phyloP scores from a whole-genome alignment of 306 rosid genomes.

The Quercus variabilis region DNA sequence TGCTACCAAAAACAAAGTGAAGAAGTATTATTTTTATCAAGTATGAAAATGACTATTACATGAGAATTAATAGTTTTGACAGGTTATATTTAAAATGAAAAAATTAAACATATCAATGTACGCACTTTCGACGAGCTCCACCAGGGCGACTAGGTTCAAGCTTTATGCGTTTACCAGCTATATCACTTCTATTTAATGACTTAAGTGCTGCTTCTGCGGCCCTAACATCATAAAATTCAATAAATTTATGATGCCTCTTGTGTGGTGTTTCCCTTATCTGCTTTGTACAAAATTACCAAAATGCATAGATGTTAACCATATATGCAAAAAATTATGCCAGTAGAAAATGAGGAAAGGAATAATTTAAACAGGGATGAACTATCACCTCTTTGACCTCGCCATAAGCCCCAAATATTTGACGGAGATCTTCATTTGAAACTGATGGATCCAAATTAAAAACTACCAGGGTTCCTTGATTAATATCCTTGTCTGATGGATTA shows the following conservation, averaged over 20 bases:
- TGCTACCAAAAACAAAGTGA: not conserved
- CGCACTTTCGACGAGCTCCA: slow-evolving; percentile 98
- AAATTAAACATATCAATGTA: slow-evolving; percentile 12
- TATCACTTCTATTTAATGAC: slow-evolving; percentile 93
- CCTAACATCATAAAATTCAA: slow-evolving; percentile 94
- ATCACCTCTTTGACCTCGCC: slow-evolving; percentile 99
- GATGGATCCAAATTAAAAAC: slow-evolving; percentile 96
- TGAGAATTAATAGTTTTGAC: not conserved
- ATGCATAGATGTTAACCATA: slow-evolving; percentile 10
- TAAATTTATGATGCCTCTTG: slow-evolving; percentile 97
- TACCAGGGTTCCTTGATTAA: slow-evolving; percentile 97
- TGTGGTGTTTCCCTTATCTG: slow-evolving; percentile 99
- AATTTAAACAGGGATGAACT: slow-evolving; percentile 10
- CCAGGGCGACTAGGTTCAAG: slow-evolving; percentile 99
- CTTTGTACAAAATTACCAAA: slow-evolving; percentile 10
- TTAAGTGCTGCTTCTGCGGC: slow-evolving; percentile 94
- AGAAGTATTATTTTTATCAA: not conserved
- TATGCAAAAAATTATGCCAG: not conserved
- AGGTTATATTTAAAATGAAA: slow-evolving; percentile 1
- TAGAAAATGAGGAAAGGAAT: not conserved
- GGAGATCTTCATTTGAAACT: slow-evolving; percentile 94
- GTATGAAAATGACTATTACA: not conserved
- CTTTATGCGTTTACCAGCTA: slow-evolving; percentile 96
- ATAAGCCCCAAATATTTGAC: slow-evolving; percentile 91
- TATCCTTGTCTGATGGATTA: slow-evolving; percentile 97